A percentile compares a stretch with the other conserved stretches of the same genome.
Conservation (phyloP, 164 flowering plant species). For the Tetrastigma voinierianum region DNA sequence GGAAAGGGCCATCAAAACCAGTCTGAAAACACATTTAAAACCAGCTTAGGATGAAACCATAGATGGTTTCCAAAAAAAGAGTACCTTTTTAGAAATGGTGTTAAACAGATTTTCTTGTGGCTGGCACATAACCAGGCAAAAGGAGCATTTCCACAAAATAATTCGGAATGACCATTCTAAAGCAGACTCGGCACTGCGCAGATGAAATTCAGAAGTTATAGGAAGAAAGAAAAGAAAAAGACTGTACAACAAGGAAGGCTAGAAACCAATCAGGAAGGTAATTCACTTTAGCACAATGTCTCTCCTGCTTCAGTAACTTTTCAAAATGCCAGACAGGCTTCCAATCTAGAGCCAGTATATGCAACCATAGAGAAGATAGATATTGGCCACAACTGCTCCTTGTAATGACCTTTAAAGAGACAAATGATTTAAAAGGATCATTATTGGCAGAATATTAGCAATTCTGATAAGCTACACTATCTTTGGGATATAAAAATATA, state of each 20-base stretch:
- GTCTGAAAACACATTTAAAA: too few species aligned
- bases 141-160: constrained; percentile 98
- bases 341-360: constrained; percentile 53
- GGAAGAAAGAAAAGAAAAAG: neutral
- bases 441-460: neutral
- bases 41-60: too few species aligned
- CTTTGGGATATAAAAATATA: neutral
- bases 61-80: neutral
- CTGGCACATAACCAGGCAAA: constrained; percentile 62
- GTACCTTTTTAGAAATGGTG: constrained; percentile 69
- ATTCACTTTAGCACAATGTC: constrained; percentile 79
- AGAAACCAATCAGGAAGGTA: neutral
- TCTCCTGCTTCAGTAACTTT: constrained; percentile 79
- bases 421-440: neutral
- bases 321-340: constrained; percentile 91
- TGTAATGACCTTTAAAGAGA: constrained; percentile 67
- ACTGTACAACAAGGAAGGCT: neutral
- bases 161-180: constrained; percentile 71
- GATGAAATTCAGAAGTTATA: constrained; percentile 2
- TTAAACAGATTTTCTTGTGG: constrained; percentile 39
- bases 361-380: constrained; percentile 75
- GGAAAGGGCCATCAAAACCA: too few species aligned
- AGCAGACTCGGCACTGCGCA: constrained; percentile 96
- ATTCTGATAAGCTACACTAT: neutral
- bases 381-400: constrained; percentile 91